Percentiles rank a stretch among this genome's conserved stretches.
These are phyloP conservation scores for Nemania sp. DNA, from an alignment of 2,329 filamentous ascomycete genomes.

Conservation along the genomic window DNA sequence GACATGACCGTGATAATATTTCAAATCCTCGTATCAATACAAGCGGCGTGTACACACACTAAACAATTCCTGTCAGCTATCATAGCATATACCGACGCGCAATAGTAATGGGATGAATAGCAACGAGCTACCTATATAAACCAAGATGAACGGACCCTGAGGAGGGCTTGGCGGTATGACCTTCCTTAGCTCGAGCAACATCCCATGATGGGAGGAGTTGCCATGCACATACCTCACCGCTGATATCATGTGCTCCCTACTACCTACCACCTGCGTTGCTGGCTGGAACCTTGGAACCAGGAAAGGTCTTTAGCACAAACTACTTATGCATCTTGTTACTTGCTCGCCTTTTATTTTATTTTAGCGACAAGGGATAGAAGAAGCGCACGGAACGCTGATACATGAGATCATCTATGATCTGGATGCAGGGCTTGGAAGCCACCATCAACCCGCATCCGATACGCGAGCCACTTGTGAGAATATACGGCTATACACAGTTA, in stretches of 20 bases:
- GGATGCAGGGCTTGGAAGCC: too few relatives aligned
- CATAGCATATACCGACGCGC: background rate
- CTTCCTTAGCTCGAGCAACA: background rate
- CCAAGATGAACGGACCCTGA: background rate
- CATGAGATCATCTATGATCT: too few relatives aligned
- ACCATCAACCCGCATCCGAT: too few relatives aligned
- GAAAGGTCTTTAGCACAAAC: too few relatives aligned
- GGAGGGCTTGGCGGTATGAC: background rate
- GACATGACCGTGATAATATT: constrained; percentile 20
- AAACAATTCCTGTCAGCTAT: background rate
- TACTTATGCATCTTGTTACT: too few relatives aligned
- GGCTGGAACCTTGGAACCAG: too few relatives aligned
- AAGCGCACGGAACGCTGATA: too few relatives aligned
- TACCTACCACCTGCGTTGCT: too few relatives aligned
- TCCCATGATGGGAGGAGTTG: constrained; percentile 1
- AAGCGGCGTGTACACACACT: constrained; percentile 4
- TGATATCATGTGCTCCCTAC: constrained; percentile 1
- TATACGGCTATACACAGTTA: background rate
- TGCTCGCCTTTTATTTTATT: too few relatives aligned
- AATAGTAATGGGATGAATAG: too few relatives aligned
- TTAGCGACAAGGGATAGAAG: too few relatives aligned
- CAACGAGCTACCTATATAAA: background rate
- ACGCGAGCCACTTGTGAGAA: too few relatives aligned
- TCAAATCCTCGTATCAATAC: constrained; percentile 5
- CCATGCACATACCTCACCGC: background rate